Evolutionary conservation across 176 grass and related monocot genomes (phyloP), one percentile per base, ranked within the genome.

Genomic region (Zoysia japonica): DNA sequence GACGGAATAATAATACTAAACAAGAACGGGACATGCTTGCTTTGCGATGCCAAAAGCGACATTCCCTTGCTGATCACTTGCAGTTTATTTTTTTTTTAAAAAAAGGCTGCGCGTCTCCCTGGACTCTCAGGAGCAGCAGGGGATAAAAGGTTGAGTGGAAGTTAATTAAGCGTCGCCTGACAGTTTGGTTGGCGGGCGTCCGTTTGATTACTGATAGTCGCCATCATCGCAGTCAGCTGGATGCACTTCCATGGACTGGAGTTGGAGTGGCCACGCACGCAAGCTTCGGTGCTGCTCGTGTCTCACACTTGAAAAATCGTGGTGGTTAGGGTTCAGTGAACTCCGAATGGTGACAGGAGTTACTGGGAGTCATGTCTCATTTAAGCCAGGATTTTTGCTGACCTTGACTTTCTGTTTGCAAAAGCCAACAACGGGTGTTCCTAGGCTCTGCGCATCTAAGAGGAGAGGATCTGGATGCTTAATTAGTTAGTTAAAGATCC

Each of bases 91-190:
- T 28, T 28, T 28, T 28, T 28, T 28, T n/a, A n/a, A 85, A 60
- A 78, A 81, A 85, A 89, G 72, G 72, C 82, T 81, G 77, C 52
- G 65, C 17, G 64, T 86, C 71, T 76, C 65, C 19, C 49, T n/a
- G 35, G 35, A 44, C 84, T 71, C 55, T 28, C 28, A 28, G 28
- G 28, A 76, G 76, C 76, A 28, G 28, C 36, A 15, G 51, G 5
- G 55, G 55, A 77, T 81, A 81, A 77, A 89, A 89, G 77, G 87
- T 81, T 50, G 78, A 80, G 60, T 85, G 82, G 77, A 39, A 89
- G 71, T 28, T 28, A 28, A 28, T 66, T 85, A 85, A 71, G 37
- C 77, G 54, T 76, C 65, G 77, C 82, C 82, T 28, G 28, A 28
- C 28, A 28, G 28, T 28, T 28, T 28, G 28, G 28, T 28, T 28